Base-by-base conservation (phyloP, 305 asterid genomes). In the Coffea humblotiana region DNA sequence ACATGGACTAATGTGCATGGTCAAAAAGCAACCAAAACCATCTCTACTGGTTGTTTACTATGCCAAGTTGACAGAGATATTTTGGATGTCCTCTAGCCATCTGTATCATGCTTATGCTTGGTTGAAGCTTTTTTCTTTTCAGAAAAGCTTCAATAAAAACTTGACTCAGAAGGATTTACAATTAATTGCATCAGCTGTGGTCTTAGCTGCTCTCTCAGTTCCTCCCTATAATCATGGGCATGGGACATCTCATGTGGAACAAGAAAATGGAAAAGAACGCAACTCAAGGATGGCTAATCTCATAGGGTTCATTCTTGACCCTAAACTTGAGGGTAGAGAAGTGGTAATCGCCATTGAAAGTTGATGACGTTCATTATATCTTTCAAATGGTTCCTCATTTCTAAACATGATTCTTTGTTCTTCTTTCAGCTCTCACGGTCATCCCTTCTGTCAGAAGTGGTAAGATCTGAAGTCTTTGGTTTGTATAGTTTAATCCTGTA, bases 21-120 rank as follows among this genome's bases (percentile, higher is more conserved):
- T 94, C 81, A 95, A 95, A 75, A 93, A 94, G 83, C 90, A 93
- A 2, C 99, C 98, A 45, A 95, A 95, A 80, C 71, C 97, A 40
- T 92, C 99, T 45, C 73, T 88, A 83, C 88, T 94, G 99, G 98
- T 91, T 79, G 90, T 94, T 72, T 96, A 91, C 70, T 94, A 96
- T 86, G 93, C 97, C 72, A 96, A 96, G 89, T 92, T 94, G 56
- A 89, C 97, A 0, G 96, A 96, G 82, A 96, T 96, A 79, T 94
- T 95, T 86, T 95, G 99, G 99, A 87, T 82, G 87, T 95, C 99
- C 15, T 91, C 96, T 74, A 92, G 86, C 85, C 91, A 94, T 85
- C 94, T 94, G 48, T 91, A 90, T 87, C 98, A 92, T 90, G 99
- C 98, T 58, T 94, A 93, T 87, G 97, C 97, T 60, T 95, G 97